Evolutionary conservation across 805 yeast species (phyloP).

Genomic region (Yamadazyma akitaensis): DNA sequence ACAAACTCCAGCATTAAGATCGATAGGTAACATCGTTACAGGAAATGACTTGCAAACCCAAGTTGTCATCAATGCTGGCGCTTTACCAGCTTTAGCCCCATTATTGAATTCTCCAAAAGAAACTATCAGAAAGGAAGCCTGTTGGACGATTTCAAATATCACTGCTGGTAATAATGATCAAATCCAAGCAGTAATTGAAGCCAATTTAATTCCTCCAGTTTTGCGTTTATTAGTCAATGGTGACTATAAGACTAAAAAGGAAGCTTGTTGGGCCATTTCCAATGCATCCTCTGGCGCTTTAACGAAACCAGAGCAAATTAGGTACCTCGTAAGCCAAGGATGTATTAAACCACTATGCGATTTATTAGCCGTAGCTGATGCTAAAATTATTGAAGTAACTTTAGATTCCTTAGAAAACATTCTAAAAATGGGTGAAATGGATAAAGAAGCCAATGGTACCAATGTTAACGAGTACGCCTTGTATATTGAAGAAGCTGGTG

Average conservation of each 20-base stretch:
- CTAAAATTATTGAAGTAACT: conserved; percentile 89
- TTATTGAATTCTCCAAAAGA: conserved; percentile 83
- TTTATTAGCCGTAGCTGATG: conserved; percentile 80
- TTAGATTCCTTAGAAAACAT: conserved; percentile 94
- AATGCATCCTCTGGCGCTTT: conserved; percentile 97
- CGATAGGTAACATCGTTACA: conserved; percentile 96
- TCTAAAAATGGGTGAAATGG: conserved; percentile 90
- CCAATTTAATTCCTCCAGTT: conserved; percentile 88
- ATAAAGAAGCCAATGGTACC: conserved; percentile 71
- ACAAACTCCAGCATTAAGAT: conserved; percentile 96
- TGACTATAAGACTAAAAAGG: conserved; percentile 94
- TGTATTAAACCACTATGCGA: conserved; percentile 97
- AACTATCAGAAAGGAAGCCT: conserved; percentile 91
- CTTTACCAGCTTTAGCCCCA: conserved; percentile 77
- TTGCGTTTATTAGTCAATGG: conserved; percentile 75
- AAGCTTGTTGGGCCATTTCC: conserved; percentile 99
- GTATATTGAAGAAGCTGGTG: conserved; percentile 96
- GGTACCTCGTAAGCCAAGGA: conserved; percentile 90
- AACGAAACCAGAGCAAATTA: conserved; percentile 86
- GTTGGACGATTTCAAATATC: conserved; percentile 98
- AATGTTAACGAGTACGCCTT: conserved; percentile 82
- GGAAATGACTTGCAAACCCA: conserved; percentile 97
- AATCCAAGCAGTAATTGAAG: conserved; percentile 94
- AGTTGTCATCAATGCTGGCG: conserved; percentile 89
- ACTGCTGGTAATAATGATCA: conserved; percentile 96